Percentiles rank a stretch among this genome's conserved stretches.
Conservation (phyloP, 371 early-diverging fungal species). For the Rhizopus sp. region DNA sequence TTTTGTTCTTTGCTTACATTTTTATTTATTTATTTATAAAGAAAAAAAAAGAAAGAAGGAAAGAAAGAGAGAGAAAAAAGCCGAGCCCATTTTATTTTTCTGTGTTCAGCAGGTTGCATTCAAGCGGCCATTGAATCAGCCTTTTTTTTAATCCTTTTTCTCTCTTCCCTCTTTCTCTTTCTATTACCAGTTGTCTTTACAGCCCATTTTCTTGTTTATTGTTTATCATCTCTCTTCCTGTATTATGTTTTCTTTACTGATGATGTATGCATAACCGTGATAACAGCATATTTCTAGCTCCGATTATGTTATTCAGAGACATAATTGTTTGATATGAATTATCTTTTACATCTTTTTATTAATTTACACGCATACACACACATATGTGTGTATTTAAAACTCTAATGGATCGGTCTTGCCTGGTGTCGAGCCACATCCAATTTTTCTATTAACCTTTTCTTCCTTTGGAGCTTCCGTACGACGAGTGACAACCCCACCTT, state of each 20-base stretch:
- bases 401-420: conserved; percentile 48
- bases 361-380: too few species aligned
- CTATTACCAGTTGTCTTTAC: conserved; percentile 3
- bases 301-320: too few species aligned
- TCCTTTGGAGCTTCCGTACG: conserved; percentile 51
- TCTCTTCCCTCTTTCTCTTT: neutral
- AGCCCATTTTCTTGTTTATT: neutral
- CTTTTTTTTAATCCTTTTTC: conserved; percentile 3
- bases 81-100: neutral
- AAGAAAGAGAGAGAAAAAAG: conserved; percentile 4
- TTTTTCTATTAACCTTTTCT: conserved; percentile 19
- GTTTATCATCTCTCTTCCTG: too few species aligned
- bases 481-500: conserved; percentile 78
- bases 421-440: conserved; percentile 47
- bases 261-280: too few species aligned
- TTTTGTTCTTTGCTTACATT: conserved; percentile 78
- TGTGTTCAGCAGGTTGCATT: neutral
- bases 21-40: conserved; percentile 1
- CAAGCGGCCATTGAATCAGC: neutral
- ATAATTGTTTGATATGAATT: too few species aligned
- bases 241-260: too few species aligned
- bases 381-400: conserved; percentile 34
- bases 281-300: too few species aligned
- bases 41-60: neutral
- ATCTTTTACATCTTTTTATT: too few species aligned